Percentiles rank a stretch among this genome's conserved stretches.
These are phyloP conservation scores for Penicillium angulare DNA, from an alignment of 495 filamentous ascomycete genomes.

Conservation along the genomic window DNA sequence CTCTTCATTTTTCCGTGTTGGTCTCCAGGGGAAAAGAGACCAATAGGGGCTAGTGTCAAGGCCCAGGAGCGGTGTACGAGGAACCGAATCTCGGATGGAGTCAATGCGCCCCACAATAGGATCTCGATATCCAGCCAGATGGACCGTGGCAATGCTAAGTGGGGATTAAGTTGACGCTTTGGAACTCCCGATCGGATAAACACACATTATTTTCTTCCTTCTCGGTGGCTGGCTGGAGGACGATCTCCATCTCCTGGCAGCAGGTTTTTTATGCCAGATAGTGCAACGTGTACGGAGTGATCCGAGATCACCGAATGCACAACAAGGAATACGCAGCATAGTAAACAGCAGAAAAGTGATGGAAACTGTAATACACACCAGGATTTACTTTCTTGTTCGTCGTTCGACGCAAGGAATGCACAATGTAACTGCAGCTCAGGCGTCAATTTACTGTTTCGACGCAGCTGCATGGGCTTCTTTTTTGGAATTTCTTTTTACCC, in stretches of 20 bases:
- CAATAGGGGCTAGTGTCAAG: constrained; percentile 2
- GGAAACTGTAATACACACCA: too few relatives aligned
- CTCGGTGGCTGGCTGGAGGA: constrained; percentile 18
- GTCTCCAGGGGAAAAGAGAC: not conserved
- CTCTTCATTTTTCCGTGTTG: not conserved
- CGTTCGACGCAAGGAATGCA: not conserved
- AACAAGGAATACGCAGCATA: too few relatives aligned
- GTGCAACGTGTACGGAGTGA: not conserved
- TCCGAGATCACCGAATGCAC: not conserved
- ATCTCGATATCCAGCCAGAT: constrained; percentile 20
- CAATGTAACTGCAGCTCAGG: not conserved
- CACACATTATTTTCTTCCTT: not conserved
- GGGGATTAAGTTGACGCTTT: not conserved
- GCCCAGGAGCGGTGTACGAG: constrained; percentile 20
- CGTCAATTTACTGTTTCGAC: not conserved
- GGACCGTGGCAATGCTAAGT: constrained; percentile 10
- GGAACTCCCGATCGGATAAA: constrained; percentile 6
- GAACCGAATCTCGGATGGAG: constrained; percentile 13
- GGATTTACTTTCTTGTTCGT: too few relatives aligned
- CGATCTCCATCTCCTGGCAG: constrained; percentile 6
- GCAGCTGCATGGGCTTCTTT: not conserved
- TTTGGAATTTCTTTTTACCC: not conserved
- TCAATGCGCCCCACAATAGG: constrained; percentile 16
- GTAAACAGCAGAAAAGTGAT: too few relatives aligned
- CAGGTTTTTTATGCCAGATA: not conserved